A percentile compares a stretch with the other conserved stretches of the same genome.
These are phyloP conservation scores for Chlamydomonas applanata DNA, from an alignment of 139 green algal genomes.

Conservation along the genomic window DNA sequence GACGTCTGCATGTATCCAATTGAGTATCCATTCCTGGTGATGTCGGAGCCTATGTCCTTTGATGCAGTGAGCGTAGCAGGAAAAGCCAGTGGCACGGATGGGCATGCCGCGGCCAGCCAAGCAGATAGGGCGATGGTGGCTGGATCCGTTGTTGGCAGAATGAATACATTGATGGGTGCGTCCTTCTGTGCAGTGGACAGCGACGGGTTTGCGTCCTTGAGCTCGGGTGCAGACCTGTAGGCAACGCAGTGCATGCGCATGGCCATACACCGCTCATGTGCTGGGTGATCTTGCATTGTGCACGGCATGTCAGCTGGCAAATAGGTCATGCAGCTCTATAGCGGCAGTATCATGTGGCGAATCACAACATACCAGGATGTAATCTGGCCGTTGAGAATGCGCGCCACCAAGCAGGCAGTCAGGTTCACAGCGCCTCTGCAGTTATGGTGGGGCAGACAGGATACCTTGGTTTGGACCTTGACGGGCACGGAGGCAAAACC, in stretches of 20 bases:
- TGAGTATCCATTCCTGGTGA: conserved; percentile 5
- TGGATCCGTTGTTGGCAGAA: neutral
- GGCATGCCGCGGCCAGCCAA: neutral
- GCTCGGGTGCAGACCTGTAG: neutral
- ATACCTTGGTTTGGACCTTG: too few species aligned
- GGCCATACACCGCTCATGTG: too few species aligned
- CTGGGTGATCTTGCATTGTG: too few species aligned
- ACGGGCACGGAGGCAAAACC: too few species aligned
- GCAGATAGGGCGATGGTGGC: neutral
- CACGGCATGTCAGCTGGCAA: conserved; percentile 8
- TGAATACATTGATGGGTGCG: conserved; percentile 7
- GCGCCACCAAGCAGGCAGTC: conserved; percentile 19
- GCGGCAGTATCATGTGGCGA: too few species aligned
- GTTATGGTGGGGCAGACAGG: neutral
- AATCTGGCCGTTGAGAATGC: conserved; percentile 11
- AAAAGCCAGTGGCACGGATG: neutral
- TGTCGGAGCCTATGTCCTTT: neutral
- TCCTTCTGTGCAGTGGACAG: conserved; percentile 11
- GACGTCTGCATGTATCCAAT: conserved; percentile 12
- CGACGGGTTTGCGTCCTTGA: conserved; percentile 21
- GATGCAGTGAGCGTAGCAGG: too few species aligned
- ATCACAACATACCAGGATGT: neutral
- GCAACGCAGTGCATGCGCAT: conserved; percentile 1
- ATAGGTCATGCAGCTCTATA: conserved; percentile 10
- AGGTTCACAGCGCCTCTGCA: conserved; percentile 13